These are phyloP conservation scores for Maudiozyma serrabonitensis DNA, from an alignment of 805 yeast species.

Conservation along the genomic window DNA sequence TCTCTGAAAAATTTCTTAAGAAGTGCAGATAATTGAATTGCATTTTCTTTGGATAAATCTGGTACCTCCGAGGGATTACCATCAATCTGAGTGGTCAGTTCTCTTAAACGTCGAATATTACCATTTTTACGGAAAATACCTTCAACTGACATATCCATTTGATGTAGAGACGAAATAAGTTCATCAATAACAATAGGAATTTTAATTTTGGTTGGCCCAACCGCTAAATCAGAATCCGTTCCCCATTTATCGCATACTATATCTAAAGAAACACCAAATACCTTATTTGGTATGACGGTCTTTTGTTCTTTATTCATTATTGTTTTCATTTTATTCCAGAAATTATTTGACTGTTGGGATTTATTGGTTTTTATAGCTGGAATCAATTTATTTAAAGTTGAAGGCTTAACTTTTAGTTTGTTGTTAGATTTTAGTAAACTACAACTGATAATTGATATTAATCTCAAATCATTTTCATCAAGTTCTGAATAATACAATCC, in stretches of 20 bases:
- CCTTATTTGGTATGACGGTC: constrained; percentile 30
- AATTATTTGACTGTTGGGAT: constrained; percentile 8
- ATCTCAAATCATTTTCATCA: constrained; percentile 34
- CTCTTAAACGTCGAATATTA: constrained; percentile 72
- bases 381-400: not conserved
- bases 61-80: constrained; percentile 62
- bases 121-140: constrained; percentile 96
- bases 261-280: constrained; percentile 73
- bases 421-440: constrained; percentile 24
- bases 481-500: constrained; percentile 53
- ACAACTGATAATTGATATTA: constrained; percentile 45
- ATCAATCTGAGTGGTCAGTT: constrained; percentile 65
- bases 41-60: constrained; percentile 62
- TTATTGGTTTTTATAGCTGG: constrained; percentile 1
- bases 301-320: constrained; percentile 22
- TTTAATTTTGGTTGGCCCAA: constrained; percentile 67
- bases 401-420: constrained; percentile 9
- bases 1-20: constrained; percentile 87
- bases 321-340: constrained; percentile 25
- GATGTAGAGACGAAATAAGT: constrained; percentile 68
- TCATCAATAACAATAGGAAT: constrained; percentile 88
- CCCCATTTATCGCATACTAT: constrained; percentile 62
- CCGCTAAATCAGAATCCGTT: constrained; percentile 73
- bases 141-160: constrained; percentile 89
- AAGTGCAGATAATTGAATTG: constrained; percentile 88